Conservation (phyloP, 345 rosid species). For the Atalantia buxifolia region DNA sequence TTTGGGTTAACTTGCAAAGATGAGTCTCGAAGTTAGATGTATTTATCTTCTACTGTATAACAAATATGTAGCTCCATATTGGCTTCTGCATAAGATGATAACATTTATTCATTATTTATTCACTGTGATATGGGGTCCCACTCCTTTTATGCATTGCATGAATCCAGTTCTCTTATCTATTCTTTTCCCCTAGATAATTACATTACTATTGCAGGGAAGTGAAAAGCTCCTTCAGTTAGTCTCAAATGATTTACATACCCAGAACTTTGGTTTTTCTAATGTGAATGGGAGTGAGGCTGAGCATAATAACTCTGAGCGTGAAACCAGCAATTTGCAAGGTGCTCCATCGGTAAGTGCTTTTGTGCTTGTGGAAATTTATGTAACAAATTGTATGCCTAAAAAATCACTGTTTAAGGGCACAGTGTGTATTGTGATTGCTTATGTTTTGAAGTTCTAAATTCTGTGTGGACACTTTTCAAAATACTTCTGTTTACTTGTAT, state of each 20-base stretch:
- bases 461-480: no score
- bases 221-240: conserved; percentile 81
- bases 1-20: conserved; percentile 4
- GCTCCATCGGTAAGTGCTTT: conserved; percentile 41
- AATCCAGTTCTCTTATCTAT: background rate
- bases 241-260: conserved; percentile 40
- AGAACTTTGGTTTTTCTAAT: conserved; percentile 17
- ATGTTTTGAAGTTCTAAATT: background rate
- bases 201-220: conserved; percentile 62
- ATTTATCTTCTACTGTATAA: background rate
- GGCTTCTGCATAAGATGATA: background rate
- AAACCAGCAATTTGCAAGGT: conserved; percentile 19
- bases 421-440: background rate
- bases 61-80: background rate
- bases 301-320: conserved; percentile 18
- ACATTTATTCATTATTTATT: background rate
- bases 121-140: background rate
- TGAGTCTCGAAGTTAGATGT: background rate
- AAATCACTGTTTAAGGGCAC: background rate
- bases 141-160: background rate
- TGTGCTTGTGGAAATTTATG: background rate
- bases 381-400: background rate
- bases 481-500: background rate
- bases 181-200: background rate
- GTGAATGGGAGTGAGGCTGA: conserved; percentile 16